These are phyloP conservation scores for Sporobolomyces phaffii DNA, from an alignment of 768 basidiomycete genomes.

Conservation along the genomic window DNA sequence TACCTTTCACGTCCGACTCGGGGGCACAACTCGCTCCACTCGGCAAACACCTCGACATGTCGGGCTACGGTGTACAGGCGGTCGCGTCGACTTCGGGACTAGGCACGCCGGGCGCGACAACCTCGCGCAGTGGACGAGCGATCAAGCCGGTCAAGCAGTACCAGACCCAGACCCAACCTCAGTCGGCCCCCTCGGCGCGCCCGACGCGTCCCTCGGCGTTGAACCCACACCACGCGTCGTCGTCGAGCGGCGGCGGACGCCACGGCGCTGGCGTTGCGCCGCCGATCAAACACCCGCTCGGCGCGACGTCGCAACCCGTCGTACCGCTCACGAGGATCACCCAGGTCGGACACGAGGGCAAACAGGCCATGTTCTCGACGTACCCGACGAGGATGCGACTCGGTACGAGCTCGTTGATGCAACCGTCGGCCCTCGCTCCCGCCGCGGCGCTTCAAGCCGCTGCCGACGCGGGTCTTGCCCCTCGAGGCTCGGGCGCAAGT, in stretches of 20 bases:
- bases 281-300: constrained; percentile 20
- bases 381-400: constrained; percentile 87
- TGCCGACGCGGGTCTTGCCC: constrained; percentile 10
- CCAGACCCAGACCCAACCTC: constrained; percentile 1
- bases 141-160: constrained; percentile 25
- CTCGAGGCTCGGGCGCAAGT: constrained; percentile 37
- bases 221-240: constrained; percentile 29
- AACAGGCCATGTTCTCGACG: constrained; percentile 70
- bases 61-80: neutral
- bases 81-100: constrained; percentile 1
- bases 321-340: constrained; percentile 32
- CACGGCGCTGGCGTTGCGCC: too few species aligned
- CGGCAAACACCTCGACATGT: neutral
- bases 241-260: neutral
- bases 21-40: too few species aligned
- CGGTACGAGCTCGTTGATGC: constrained; percentile 80
- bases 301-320: neutral
- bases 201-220: constrained; percentile 11
- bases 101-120: neutral
- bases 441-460: constrained; percentile 17
- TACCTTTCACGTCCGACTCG: too few species aligned
- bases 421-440: constrained; percentile 60
- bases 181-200: neutral
- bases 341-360: constrained; percentile 13
- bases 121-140: constrained; percentile 22